Base-by-base conservation (phyloP, 2,329 filamentous ascomycete species). In the Arachnomyces sp. region DNA sequence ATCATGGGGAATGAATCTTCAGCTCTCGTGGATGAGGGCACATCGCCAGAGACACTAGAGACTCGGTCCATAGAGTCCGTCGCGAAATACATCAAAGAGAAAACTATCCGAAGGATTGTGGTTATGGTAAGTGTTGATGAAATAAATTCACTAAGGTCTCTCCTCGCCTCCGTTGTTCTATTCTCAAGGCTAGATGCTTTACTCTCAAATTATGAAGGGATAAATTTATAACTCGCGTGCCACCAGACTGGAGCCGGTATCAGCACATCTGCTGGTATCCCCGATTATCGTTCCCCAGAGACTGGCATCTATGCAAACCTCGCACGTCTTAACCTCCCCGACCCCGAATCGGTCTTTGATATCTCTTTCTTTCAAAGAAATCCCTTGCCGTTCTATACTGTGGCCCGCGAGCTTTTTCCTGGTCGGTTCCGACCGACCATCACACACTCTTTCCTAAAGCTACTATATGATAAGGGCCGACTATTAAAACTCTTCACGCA, bases 231-330 rank as follows among this genome's bases (percentile, higher is more conserved):
- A 29, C 13, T 18, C 17, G 21, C 36, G 39, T 2, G 34, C 35
- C 36, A 31, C 34, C 45, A 75, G 74, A 88, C 85, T 2, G 90
- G 90, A 43, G 89, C 90, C 9, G 90, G 90, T 35, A 93, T 95
- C 51, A 69, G 55, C 44, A 64, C 60, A 3, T 71, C 68, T n/a
- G 68, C 66, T 2, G 66, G 69, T 65, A 90, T 98, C 47, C 92
- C 92, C 46, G 92, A 98, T 65, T 98, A 96, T 62, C 77, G 92
- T 48, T 94, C 88, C 2, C 89, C 90, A 46, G 84, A 87, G 43
- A 96, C 90, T 0, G 92, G 92, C 3, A 76, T 98, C 8, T 98
- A 98, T 62, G 82, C 86, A 53, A 96, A 96, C 56, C 80, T 98
- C 21, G 84, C 84, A 15, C 78, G 84, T 38, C 75, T 96, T 25